Conservation (phyloP, 2,329 filamentous ascomycete genomes). For the Penicillium sp. region DNA sequence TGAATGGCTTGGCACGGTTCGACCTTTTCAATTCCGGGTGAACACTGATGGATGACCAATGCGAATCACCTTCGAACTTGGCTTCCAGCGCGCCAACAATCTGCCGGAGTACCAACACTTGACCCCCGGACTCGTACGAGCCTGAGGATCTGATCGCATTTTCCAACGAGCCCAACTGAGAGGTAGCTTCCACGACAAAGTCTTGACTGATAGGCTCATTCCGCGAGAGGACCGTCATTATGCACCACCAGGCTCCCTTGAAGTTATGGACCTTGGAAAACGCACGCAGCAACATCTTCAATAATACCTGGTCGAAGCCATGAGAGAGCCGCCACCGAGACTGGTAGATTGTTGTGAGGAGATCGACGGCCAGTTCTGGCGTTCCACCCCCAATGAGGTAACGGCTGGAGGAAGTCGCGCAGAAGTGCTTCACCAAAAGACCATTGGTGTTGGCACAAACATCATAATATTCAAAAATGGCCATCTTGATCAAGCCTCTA, state of each 20-base stretch:
- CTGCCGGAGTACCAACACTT: background rate
- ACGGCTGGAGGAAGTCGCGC: conserved; percentile 28
- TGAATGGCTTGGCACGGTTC: background rate
- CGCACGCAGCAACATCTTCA: conserved; percentile 40
- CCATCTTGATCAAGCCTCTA: conserved; percentile 33
- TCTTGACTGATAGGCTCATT: conserved; percentile 29
- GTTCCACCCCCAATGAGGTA: conserved; percentile 28
- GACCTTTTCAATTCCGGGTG: conserved; percentile 2
- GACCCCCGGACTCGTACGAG: background rate
- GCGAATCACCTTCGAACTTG: conserved; percentile 8
- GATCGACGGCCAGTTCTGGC: conserved; percentile 30
- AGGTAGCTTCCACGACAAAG: conserved; percentile 34
- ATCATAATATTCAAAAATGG: conserved; percentile 40
- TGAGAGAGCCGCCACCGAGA: conserved; percentile 34
- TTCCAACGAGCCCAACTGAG: background rate
- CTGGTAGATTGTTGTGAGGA: conserved; percentile 37
- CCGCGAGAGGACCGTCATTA: conserved; percentile 38
- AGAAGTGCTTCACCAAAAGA: conserved; percentile 37
- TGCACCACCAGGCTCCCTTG: conserved; percentile 42
- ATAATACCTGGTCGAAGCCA: conserved; percentile 36
- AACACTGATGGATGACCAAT: conserved; percentile 7
- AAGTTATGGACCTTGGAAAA: conserved; percentile 30
- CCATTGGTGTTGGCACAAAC: conserved; percentile 33
- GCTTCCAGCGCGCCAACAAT: conserved; percentile 6
- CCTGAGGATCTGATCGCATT: background rate